Base-by-base conservation (phyloP, 495 filamentous ascomycete genomes). In the Geoglossum glabrum region DNA sequence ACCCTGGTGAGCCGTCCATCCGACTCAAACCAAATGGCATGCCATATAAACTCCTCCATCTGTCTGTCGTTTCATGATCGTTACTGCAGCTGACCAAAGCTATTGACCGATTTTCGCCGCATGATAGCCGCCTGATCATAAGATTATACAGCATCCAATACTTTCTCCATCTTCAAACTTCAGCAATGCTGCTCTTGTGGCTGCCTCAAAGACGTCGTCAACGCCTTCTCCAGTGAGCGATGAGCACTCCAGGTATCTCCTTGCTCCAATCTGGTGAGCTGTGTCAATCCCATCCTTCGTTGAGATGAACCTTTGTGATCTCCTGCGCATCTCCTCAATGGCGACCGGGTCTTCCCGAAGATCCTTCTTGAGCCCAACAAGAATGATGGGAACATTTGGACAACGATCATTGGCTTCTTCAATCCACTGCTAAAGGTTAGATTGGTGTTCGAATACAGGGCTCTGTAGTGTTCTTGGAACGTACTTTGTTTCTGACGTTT, bases 151-250 rank as follows among this genome's bases (percentile, higher is more conserved):
- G 76, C 92, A 97, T 19, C 85, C 84, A 50, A 74, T 71, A 56
- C 80, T 78, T 68, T 94, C 86, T 27, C 82, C 80, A 69, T 90
- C 90, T 64, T 97, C 90, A 59, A 93, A 92, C 36, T 82, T 90
- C 21, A 95, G 76, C 57, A 99, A 73, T 28, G 92, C 90, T n/a
- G 92, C 90, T 65, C 92, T 78, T 56, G 92, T 99, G 9, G 92
- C 92, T 28, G 92, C 92, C 68, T 99, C 92, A 65, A 99, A 99
- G 13, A 99, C 92, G 70, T 99, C 92, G 69, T 99, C 92, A 25
- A 99, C 92, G 13, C 92, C 92, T 66, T 99, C 93, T 52, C 92
- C 92, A n/a, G 86, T 95, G 62, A 99, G 70, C 31, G 86, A 90
- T 4, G 90, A 96, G 71, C 92, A 99, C 67, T 99, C 92, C 52